Conservation (phyloP, 768 basidiomycete species). For the Lyophyllum semitale region DNA sequence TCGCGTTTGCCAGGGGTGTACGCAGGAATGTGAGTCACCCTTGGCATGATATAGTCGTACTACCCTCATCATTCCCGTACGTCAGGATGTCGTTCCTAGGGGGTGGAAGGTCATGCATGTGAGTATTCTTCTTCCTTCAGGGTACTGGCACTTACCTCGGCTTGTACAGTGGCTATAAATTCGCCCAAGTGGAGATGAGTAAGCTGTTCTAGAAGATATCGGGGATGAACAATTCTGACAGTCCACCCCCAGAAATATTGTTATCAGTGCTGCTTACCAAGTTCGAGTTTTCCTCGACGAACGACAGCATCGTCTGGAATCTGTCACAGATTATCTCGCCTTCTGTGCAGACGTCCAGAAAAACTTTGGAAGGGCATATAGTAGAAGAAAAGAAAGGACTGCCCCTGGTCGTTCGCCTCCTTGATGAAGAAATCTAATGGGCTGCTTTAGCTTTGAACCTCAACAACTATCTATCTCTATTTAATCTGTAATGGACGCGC, state of each 20-base stretch:
- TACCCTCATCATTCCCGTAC: neutral
- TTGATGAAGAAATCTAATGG: constrained; percentile 2
- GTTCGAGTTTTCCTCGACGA: constrained; percentile 35
- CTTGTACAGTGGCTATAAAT: constrained; percentile 46
- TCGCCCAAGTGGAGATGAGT: constrained; percentile 62
- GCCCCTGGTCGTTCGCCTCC: constrained; percentile 29
- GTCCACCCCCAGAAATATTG: constrained; percentile 35
- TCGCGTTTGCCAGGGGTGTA: constrained; percentile 51
- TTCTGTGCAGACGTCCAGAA: constrained; percentile 28
- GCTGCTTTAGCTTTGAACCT: neutral
- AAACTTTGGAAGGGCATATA: constrained; percentile 9
- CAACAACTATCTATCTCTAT: neutral
- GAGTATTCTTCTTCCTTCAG: constrained; percentile 18
- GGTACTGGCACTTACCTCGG: neutral
- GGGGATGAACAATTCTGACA: neutral
- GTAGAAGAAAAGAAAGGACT: constrained; percentile 37
- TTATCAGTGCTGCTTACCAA: constrained; percentile 36
- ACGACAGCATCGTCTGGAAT: constrained; percentile 45
- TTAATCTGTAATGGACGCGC: too few species aligned
- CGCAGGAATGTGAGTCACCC: constrained; percentile 44
- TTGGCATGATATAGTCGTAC: neutral
- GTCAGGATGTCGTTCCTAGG: constrained; percentile 58
- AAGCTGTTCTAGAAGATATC: constrained; percentile 15
- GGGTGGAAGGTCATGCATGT: constrained; percentile 57
- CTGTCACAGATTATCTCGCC: constrained; percentile 50